Evolutionary conservation across 108 stramenopile species (phyloP), one percentile per base, ranked within the genome.

Genomic region (Cyclotella choctawhatcheeana): DNA sequence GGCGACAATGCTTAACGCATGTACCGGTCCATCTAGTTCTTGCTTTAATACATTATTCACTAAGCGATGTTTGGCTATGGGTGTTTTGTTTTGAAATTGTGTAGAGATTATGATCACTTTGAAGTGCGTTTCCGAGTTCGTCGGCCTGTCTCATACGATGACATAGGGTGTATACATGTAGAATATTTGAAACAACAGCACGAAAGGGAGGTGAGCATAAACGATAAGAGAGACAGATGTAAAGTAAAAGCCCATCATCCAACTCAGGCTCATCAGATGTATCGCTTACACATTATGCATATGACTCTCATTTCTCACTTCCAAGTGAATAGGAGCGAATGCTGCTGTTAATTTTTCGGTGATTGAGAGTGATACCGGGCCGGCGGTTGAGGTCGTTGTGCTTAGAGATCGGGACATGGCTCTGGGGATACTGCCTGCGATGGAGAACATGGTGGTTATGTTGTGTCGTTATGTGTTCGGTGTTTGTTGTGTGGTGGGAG

Each of bases 1-100:
- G 61, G 97, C 96, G 5, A 90, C 78, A 55, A 99, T 97, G n/a
- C 89, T 88, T 37, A 99, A 77, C 13, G 98, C 98, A 73, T 99
- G 98, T 0, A 99, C 96, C n/a, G 87, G 86, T 2, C 93, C 93
- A 2, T 73, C 74, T 48, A 97, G 58, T 56, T 96, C 92, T 30
- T 92, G 85, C 31, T 81, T 62, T 55, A 97, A 75, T 5, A 73
- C 67, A 1, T 54, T 82, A 64, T 99, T 96, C 18, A 99, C 88
- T 43, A 89, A 45, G 17, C 97, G 92, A 74, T 97, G 97, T 54
- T 96, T 82, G 43, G 91, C 79, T 24, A 93, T 50, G 16, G 75
- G 82, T 0, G 85, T 79, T 44, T 80, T 75, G 13, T 88, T 55
- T 24, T 84, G 74, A 73, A 98, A 97, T 44, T 75, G 61, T 2